Evolutionary conservation across 352 stramenopile species (phyloP).

Genomic region (Pythium coloratum): DNA sequence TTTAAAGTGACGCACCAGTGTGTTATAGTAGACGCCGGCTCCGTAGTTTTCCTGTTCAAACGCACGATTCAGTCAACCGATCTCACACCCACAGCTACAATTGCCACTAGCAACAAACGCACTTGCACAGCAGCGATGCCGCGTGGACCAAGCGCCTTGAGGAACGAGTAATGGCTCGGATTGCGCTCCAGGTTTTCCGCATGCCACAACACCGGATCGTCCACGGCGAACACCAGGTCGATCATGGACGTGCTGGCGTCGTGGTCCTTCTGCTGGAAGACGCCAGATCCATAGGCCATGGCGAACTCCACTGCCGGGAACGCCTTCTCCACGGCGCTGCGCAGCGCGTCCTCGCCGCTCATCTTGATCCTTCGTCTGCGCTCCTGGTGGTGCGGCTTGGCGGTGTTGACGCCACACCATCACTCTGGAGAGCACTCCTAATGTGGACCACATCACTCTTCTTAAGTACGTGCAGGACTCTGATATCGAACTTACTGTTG

Average conservation of each 20-base stretch:
- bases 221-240: constrained; percentile 87
- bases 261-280: constrained; percentile 80
- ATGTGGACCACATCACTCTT: constrained; percentile 7
- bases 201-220: constrained; percentile 82
- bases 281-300: constrained; percentile 85
- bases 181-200: constrained; percentile 75
- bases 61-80: background rate
- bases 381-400: background rate
- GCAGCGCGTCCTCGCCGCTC: constrained; percentile 36
- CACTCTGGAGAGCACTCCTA: background rate
- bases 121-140: constrained; percentile 64
- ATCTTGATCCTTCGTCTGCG: background rate
- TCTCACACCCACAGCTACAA: background rate
- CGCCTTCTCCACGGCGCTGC: constrained; percentile 48
- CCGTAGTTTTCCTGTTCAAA: constrained; percentile 60
- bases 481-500: background rate
- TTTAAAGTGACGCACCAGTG: constrained; percentile 41
- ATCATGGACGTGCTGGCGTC: constrained; percentile 81
- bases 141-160: constrained; percentile 64
- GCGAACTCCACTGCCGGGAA: constrained; percentile 77
- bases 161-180: constrained; percentile 76
- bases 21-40: constrained; percentile 87
- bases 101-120: background rate
- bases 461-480: background rate
- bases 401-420: background rate